Evolutionary conservation across 768 basidiomycete species (phyloP).

Genomic region (Boletus reticulatus): DNA sequence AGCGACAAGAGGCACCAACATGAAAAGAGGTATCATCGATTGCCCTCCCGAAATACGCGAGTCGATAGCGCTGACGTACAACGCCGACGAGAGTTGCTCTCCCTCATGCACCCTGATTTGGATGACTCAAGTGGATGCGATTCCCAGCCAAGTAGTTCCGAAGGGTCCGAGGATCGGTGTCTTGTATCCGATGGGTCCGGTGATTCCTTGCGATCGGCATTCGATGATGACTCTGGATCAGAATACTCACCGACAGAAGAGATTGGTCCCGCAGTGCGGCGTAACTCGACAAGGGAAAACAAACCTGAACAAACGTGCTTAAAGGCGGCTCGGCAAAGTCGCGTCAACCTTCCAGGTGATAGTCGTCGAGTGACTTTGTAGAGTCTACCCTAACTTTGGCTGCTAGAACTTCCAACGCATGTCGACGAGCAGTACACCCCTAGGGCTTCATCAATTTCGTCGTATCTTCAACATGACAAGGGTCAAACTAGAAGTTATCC

Average conservation of each 20-base stretch:
- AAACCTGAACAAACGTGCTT: constrained; percentile 9
- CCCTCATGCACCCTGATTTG: background rate
- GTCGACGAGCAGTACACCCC: constrained; percentile 24
- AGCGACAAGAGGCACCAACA: constrained; percentile 8
- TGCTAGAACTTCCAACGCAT: constrained; percentile 10
- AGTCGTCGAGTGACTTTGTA: constrained; percentile 11
- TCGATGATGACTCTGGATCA: constrained; percentile 25
- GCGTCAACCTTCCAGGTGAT: background rate
- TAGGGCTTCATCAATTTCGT: constrained; percentile 1
- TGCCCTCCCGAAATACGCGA: constrained; percentile 1
- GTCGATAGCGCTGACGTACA: constrained; percentile 9
- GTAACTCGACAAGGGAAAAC: background rate
- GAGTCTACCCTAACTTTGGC: background rate
- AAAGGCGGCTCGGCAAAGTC: constrained; percentile 6
- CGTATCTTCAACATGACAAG: constrained; percentile 7
- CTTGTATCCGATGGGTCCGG: constrained; percentile 18
- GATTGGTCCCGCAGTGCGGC: background rate
- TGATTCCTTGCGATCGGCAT: constrained; percentile 19
- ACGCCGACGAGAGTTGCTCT: constrained; percentile 20
- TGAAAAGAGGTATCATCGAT: constrained; percentile 14
- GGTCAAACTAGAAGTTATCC: background rate
- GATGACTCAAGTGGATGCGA: constrained; percentile 18
- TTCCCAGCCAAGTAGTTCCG: constrained; percentile 17
- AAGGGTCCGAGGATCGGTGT: constrained; percentile 10
- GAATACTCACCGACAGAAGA: constrained; percentile 33